phyloP scores from a whole-genome alignment of 768 basidiomycete species.

The Brasilioporus rufonigricans region DNA sequence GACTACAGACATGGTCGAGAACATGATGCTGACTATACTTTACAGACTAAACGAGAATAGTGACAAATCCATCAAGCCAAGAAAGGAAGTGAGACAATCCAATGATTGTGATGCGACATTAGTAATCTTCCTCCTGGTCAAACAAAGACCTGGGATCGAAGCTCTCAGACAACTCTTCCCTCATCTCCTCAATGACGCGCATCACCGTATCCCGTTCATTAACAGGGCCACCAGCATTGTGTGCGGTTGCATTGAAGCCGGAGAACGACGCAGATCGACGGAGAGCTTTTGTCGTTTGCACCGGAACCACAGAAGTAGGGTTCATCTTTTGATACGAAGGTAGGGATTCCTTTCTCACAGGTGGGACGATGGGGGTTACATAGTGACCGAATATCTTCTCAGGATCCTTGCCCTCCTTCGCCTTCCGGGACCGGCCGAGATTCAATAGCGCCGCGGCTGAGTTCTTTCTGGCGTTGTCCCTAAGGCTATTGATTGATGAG shows the following conservation, averaged over 20 bases:
- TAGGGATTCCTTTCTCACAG: constrained; percentile 16
- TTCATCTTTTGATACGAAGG: background rate
- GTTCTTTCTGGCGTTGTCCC: constrained; percentile 1
- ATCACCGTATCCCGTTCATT: constrained; percentile 9
- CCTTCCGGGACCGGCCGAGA: background rate
- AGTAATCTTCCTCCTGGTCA: constrained; percentile 7
- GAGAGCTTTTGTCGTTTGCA: constrained; percentile 2
- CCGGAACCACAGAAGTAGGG: background rate
- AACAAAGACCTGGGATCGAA: constrained; percentile 21
- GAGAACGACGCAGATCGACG: constrained; percentile 30
- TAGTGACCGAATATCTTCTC: constrained; percentile 19
- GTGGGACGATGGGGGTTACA: constrained; percentile 6
- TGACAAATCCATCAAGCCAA: background rate
- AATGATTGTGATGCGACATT: background rate
- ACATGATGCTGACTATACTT: background rate
- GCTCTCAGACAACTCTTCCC: constrained; percentile 11
- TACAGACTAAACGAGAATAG: background rate
- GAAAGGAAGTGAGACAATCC: constrained; percentile 2
- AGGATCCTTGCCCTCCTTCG: background rate
- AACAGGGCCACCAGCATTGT: background rate
- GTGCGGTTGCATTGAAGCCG: constrained; percentile 5
- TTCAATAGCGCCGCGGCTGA: constrained; percentile 8
- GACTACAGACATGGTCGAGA: background rate
- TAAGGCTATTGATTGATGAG: constrained; percentile 1
- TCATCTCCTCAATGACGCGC: constrained; percentile 20